A percentile compares a stretch with the other conserved stretches of the same genome.
Conservation (phyloP, 768 basidiomycete genomes). For the Tephrocybe sp. region DNA sequence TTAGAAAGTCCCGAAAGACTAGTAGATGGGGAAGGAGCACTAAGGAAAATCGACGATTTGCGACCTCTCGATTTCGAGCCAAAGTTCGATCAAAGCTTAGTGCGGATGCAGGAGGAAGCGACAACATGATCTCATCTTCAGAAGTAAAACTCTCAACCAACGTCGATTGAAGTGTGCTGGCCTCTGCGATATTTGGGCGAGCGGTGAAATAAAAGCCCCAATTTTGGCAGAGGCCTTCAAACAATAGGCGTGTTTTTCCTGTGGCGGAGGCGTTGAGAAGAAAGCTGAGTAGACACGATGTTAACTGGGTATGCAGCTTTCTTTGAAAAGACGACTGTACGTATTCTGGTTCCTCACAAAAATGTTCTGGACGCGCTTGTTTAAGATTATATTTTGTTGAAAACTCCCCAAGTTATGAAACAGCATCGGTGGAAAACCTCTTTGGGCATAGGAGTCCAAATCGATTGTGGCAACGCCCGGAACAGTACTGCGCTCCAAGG, state of each 20-base stretch:
- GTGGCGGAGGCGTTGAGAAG: slow-evolving; percentile 3
- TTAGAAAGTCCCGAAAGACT: neutral
- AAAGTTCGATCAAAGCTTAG: neutral
- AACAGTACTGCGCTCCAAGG: neutral
- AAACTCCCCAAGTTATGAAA: neutral
- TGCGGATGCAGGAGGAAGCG: neutral
- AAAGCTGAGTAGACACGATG: neutral
- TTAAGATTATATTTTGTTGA: neutral
- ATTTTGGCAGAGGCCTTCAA: slow-evolving; percentile 8
- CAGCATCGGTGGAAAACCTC: neutral
- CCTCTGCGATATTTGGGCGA: neutral
- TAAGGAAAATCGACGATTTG: neutral
- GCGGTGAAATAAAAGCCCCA: slow-evolving; percentile 8
- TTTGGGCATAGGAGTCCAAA: neutral
- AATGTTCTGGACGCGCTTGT: neutral
- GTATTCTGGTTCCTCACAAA: neutral
- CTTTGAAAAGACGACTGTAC: neutral
- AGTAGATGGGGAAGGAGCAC: neutral
- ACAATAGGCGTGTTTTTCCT: slow-evolving; percentile 4
- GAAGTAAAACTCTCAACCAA: neutral
- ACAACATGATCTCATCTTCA: neutral
- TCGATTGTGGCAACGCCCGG: neutral
- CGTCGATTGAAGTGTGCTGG: neutral
- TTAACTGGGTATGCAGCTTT: neutral
- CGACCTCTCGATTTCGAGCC: neutral